Evolutionary conservation across 2,329 filamentous ascomycete genomes (phyloP).

Genomic region (Zymoseptoria ardabiliae): DNA sequence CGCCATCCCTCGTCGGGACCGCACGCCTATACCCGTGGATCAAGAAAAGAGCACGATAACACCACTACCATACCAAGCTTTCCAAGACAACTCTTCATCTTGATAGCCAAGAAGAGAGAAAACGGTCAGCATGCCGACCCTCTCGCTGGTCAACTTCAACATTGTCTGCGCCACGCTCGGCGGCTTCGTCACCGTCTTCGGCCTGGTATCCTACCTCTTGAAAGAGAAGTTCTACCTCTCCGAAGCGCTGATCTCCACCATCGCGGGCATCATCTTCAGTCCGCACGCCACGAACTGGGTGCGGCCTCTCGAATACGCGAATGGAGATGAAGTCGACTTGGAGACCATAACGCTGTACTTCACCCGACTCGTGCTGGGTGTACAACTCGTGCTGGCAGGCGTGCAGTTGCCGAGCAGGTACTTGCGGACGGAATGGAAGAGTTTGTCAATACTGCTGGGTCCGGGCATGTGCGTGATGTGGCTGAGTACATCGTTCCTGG

Average conservation of each 20-base stretch:
- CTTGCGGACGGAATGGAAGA: constrained; percentile 68
- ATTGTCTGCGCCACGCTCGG: constrained; percentile 73
- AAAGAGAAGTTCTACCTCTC: constrained; percentile 90
- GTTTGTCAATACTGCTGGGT: constrained; percentile 65
- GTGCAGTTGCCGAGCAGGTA: constrained; percentile 83
- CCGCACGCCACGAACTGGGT: constrained; percentile 71
- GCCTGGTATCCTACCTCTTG: constrained; percentile 77
- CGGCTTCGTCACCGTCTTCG: constrained; percentile 85
- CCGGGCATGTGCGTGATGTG: constrained; percentile 85
- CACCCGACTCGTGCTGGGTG: constrained; percentile 76
- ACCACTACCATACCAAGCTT: not conserved
- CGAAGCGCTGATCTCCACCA: constrained; percentile 80
- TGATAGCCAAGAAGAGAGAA: not conserved
- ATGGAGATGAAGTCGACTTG: constrained; percentile 50
- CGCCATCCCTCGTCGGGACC: constrained; percentile 3
- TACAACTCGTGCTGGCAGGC: constrained; percentile 82
- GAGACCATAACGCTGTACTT: constrained; percentile 75
- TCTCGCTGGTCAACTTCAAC: constrained; percentile 64
- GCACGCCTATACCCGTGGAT: not conserved
- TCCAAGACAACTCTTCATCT: not conserved
- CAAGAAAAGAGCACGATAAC: not conserved
- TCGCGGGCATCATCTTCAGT: constrained; percentile 72
- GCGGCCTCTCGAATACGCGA: constrained; percentile 64
- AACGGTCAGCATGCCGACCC: constrained; percentile 48
- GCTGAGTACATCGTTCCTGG: constrained; percentile 68